Conservation (phyloP, 73 alveolate genomes). For the Tetrahymena borealis region DNA sequence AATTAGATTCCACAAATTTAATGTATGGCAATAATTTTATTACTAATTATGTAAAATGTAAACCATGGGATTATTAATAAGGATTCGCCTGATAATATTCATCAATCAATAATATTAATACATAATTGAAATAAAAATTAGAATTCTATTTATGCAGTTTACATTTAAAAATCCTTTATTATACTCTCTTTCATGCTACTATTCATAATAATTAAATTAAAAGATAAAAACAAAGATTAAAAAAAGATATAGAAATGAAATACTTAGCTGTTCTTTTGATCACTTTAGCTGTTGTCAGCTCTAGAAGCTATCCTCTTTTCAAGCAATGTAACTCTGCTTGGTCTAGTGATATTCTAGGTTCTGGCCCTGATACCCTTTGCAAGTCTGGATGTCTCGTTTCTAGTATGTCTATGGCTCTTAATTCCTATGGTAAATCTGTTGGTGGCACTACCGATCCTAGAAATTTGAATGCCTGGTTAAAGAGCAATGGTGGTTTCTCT, state of each 20-base stretch:
- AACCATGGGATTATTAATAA: too few relatives aligned
- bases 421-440: slow-evolving; percentile 14
- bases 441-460: slow-evolving; percentile 30
- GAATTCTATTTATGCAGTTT: too few relatives aligned
- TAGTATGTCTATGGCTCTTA: slow-evolving; percentile 46
- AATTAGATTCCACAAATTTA: too few relatives aligned
- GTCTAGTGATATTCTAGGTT: slow-evolving; percentile 37
- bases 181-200: too few relatives aligned
- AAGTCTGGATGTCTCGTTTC: slow-evolving; percentile 50
- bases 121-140: background rate
- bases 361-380: slow-evolving; percentile 43
- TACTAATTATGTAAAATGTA: too few relatives aligned
- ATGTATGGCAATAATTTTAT: too few relatives aligned
- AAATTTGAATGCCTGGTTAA: slow-evolving; percentile 46
- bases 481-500: slow-evolving; percentile 45
- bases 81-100: too few relatives aligned
- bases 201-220: too few relatives aligned
- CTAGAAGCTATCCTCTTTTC: slow-evolving; percentile 38
- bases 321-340: slow-evolving; percentile 36
- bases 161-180: background rate
- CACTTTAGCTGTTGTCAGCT: background rate
- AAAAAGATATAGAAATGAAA: slow-evolving; percentile 4
- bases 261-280: slow-evolving; percentile 11
- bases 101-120: background rate
- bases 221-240: background rate